phyloP scores from a whole-genome alignment of 164 flowering plant genomes.

The Akebia trifoliata region DNA sequence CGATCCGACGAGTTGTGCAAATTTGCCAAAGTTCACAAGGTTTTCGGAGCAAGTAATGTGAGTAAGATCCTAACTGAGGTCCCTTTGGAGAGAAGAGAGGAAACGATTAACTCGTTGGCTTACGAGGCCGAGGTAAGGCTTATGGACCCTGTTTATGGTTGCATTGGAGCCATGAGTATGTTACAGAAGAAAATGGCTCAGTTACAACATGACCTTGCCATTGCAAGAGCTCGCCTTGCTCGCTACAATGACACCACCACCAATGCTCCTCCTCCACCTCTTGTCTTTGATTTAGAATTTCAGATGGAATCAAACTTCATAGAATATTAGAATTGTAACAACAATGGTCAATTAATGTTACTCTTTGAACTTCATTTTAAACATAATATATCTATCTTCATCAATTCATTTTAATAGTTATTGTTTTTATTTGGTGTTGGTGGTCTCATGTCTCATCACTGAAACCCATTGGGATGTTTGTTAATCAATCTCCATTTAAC shows the following conservation, averaged over 20 bases:
- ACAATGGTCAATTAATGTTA: neutral
- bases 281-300: neutral
- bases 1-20: conserved; percentile 51
- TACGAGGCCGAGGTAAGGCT: conserved; percentile 81
- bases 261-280: neutral
- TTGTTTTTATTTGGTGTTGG: too few species aligned
- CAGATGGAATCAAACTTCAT: neutral
- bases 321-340: neutral
- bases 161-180: conserved; percentile 71
- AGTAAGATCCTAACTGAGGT: conserved; percentile 71
- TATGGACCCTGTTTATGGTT: conserved; percentile 76
- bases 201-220: conserved; percentile 66
- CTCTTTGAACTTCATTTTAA: neutral
- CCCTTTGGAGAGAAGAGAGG: conserved; percentile 56
- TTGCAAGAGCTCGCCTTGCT: conserved; percentile 64
- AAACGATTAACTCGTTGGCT: conserved; percentile 59
- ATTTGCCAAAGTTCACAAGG: conserved; percentile 75
- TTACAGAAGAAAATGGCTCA: conserved; percentile 54
- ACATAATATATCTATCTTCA: neutral
- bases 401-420: too few species aligned
- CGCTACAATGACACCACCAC: conserved; percentile 11
- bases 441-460: too few species aligned
- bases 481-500: too few species aligned
- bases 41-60: conserved; percentile 84
- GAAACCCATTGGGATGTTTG: too few species aligned